A percentile compares a stretch with the other conserved stretches of the same genome.
These are phyloP conservation scores for Pestalotiopsis sp. DNA, from an alignment of 2,329 filamentous ascomycete species.

Conservation along the genomic window DNA sequence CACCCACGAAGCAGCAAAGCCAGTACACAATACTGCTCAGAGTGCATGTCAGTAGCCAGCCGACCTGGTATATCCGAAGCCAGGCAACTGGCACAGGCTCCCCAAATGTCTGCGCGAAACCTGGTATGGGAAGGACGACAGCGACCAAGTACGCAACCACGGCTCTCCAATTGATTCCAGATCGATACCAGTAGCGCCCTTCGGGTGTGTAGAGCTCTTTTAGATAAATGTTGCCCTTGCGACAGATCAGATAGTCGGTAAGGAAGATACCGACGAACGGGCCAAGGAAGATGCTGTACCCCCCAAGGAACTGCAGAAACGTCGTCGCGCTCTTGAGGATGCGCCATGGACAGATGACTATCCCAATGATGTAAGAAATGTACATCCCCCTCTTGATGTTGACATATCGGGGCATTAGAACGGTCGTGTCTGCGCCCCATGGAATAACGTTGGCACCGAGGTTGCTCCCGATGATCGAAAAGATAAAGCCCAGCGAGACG, in stretches of 20 bases:
- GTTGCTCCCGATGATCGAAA: slow-evolving; percentile 7
- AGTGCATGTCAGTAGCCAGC: slow-evolving; percentile 1
- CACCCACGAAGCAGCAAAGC: slow-evolving; percentile 10
- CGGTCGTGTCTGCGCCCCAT: slow-evolving; percentile 15
- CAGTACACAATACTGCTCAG: slow-evolving; percentile 15
- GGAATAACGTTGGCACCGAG: slow-evolving; percentile 14
- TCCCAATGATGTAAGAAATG: slow-evolving; percentile 11
- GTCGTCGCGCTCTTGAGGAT: slow-evolving; percentile 19
- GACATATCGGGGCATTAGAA: slow-evolving; percentile 13
- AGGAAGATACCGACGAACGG: slow-evolving; percentile 18
- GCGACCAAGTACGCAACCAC: slow-evolving; percentile 10
- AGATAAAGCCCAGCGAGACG: slow-evolving; percentile 5
- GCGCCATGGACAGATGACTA: slow-evolving; percentile 20
- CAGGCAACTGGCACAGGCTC: neutral
- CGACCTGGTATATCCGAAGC: neutral
- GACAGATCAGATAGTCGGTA: slow-evolving; percentile 18
- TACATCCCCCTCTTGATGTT: slow-evolving; percentile 16
- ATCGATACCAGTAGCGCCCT: slow-evolving; percentile 18
- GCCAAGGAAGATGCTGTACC: slow-evolving; percentile 20
- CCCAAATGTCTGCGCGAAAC: slow-evolving; percentile 10
- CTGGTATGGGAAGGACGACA: slow-evolving; percentile 10
- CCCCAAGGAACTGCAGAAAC: slow-evolving; percentile 13
- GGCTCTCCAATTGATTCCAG: slow-evolving; percentile 18
- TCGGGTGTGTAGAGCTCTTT: slow-evolving; percentile 14
- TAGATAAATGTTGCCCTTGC: slow-evolving; percentile 16